Base-by-base conservation (phyloP, 148 eudicot genomes). In the Agrostemma githago region DNA sequence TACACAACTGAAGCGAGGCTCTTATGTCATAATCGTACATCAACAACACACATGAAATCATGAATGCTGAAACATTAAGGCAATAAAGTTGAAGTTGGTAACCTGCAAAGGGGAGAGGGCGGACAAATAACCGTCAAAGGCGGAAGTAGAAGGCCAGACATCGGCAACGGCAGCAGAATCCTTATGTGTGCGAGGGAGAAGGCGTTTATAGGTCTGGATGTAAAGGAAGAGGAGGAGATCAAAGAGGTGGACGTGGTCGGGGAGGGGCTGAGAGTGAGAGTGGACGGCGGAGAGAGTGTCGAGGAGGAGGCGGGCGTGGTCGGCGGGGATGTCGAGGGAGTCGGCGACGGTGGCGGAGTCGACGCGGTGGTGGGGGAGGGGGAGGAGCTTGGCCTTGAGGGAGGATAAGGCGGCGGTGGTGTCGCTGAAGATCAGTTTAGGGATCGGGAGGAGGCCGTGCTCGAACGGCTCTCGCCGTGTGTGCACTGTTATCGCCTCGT, bases 101-200 rank as follows among this genome's bases (percentile, higher is more conserved):
- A 93, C 99, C 97, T 92, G 97, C 75, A 95, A 78, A 51, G 99
- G 99, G 19, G 99, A 92, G n/a, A 95, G 92, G 38, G 96, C 92
- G 1, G 97, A 95, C 42, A 95, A 78, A 63, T 79, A 90, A 0
- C 99, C 97, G 77, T 95, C 99, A 16, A 95, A 95, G 1, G 99
- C 97, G 2, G 96, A 92, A 0, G 96, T 88, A 0, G 97, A 87
- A 0, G 97, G 97, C 97, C 99, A 95, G 51, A 95, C 99, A 85
- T 95, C 97, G 3, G 96, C 89, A 6, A 95, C 93, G 12, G 99
- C 87, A 46, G 92, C 94, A 2, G 94, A 85, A 81, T 92, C 97
- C 89, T 83, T 95, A 62, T 92, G 94, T 51, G 88, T 84, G 63
- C 88, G 83, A 0, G 99, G 99, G 17, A 95, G 78, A 81, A 95